These are phyloP conservation scores for Vitis rotundifolia DNA, from an alignment of 164 flowering plant species.

Conservation along the genomic window DNA sequence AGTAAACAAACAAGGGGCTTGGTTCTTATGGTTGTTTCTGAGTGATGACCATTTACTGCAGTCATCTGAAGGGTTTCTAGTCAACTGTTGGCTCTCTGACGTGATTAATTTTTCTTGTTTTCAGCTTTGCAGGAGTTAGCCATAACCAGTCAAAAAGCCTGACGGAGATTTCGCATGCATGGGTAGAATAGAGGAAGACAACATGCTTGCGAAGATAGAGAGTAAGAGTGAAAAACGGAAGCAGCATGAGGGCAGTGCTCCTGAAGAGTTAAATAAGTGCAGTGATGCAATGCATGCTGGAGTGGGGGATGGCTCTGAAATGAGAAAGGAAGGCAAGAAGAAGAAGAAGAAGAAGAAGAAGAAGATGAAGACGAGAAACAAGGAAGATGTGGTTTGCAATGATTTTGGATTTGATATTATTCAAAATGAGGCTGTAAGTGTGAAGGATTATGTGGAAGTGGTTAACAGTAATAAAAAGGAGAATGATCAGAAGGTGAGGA, in stretches of 20 bases:
- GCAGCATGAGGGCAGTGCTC: neutral
- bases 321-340: neutral
- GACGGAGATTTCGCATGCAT: neutral
- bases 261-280: neutral
- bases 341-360: constrained; percentile 13
- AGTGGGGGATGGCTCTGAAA: neutral
- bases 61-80: too few species aligned
- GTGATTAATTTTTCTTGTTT: neutral
- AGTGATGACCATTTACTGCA: too few species aligned
- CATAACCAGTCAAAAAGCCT: neutral
- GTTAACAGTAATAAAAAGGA: neutral
- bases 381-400: neutral
- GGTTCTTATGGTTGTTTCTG: too few species aligned
- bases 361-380: neutral
- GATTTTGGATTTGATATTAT: neutral
- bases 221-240: constrained; percentile 3
- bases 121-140: neutral
- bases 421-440: neutral
- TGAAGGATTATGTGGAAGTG: neutral
- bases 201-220: neutral
- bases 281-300: neutral
- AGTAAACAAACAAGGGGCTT: too few species aligned
- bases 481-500: too few species aligned
- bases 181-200: neutral
- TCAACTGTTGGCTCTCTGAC: too few species aligned